Evolutionary conservation across 1,139 yeast species (phyloP).

Genomic region (Protomyces arabidopsidicola): DNA sequence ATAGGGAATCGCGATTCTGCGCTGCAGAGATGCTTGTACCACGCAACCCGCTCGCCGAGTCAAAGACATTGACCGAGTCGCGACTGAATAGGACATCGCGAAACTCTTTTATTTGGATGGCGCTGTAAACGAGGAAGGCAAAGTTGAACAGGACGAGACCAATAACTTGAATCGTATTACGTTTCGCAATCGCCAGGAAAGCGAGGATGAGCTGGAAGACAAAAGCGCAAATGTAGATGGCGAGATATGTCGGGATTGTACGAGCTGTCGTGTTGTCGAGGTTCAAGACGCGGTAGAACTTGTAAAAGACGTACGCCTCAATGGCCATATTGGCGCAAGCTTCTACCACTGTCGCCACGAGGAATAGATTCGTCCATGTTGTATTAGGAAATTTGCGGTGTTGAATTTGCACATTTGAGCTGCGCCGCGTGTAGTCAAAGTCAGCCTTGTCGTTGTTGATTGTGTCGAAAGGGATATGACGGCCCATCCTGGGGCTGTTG

Average conservation of each 20-base stretch:
- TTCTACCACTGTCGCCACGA: conserved; percentile 23
- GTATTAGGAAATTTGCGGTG: conserved; percentile 13
- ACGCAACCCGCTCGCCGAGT: background rate
- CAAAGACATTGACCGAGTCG: conserved; percentile 2
- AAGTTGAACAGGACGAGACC: conserved; percentile 24
- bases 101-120: conserved; percentile 21
- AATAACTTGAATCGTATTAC: conserved; percentile 26
- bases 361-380: conserved; percentile 16
- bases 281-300: conserved; percentile 6
- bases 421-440: background rate
- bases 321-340: conserved; percentile 16
- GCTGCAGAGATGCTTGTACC: background rate
- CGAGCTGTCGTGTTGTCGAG: conserved; percentile 20
- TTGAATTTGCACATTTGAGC: background rate
- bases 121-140: conserved; percentile 15
- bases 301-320: conserved; percentile 23
- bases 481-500: background rate
- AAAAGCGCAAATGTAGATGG: conserved; percentile 26
- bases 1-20: background rate
- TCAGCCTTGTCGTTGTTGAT: background rate
- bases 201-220: conserved; percentile 21
- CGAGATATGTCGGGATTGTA: conserved; percentile 25
- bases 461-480: background rate
- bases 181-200: conserved; percentile 12
- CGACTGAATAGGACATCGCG: conserved; percentile 14